phyloP scores from a whole-genome alignment of 352 stramenopile species.

The Pythium brachiatum region DNA sequence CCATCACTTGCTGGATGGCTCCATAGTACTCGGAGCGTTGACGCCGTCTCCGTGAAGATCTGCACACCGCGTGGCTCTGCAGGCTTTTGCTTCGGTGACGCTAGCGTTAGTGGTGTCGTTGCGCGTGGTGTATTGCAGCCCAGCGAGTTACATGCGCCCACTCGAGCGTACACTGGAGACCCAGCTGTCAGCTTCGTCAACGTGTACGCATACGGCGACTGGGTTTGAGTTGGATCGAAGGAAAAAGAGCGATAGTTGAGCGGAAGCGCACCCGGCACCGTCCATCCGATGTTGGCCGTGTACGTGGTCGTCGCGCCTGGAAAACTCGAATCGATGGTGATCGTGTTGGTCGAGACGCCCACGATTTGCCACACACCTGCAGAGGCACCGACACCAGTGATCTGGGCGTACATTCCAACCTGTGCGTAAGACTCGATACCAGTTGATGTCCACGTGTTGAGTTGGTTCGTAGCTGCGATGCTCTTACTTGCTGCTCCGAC shows the following conservation, averaged over 20 bases:
- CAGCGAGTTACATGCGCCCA: conserved; percentile 89
- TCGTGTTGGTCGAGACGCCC: conserved; percentile 39
- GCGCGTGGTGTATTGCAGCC: conserved; percentile 84
- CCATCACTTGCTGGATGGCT: conserved; percentile 89
- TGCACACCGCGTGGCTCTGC: conserved; percentile 76
- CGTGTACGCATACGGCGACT: conserved; percentile 40
- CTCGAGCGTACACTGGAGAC: conserved; percentile 77
- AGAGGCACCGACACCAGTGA: conserved; percentile 33
- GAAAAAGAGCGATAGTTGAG: conserved; percentile 49
- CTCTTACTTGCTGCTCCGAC: conserved; percentile 41
- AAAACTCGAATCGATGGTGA: conserved; percentile 54
- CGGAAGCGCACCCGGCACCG: conserved; percentile 54
- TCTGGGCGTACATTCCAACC: conserved; percentile 56
- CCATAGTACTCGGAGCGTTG: conserved; percentile 85
- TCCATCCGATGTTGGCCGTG: conserved; percentile 52
- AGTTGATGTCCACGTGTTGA: conserved; percentile 34
- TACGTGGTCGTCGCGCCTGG: conserved; percentile 35
- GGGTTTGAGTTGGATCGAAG: conserved; percentile 20
- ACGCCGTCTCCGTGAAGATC: conserved; percentile 65
- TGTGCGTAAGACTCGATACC: conserved; percentile 36
- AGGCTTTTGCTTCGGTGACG: conserved; percentile 85
- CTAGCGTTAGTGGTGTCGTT: conserved; percentile 68
- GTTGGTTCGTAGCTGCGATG: conserved; percentile 30
- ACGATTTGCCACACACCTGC: conserved; percentile 47
- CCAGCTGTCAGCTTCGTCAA: conserved; percentile 72